phyloP scores from a whole-genome alignment of 495 filamentous ascomycete genomes.

The Xanthoparmelia taractica region DNA sequence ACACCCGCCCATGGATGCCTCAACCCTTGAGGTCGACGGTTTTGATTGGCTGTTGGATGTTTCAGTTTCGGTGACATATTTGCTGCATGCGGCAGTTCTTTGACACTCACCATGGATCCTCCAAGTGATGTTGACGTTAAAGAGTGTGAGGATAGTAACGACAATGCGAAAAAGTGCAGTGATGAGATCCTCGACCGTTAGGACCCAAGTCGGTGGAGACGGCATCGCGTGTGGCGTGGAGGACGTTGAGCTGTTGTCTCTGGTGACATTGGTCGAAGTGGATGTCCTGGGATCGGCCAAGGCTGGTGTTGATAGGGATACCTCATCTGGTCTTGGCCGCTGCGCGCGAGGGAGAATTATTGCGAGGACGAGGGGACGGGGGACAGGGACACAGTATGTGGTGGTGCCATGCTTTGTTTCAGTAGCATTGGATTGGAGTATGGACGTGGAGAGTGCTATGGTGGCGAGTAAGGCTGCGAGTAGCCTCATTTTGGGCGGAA shows the following conservation, averaged over 20 bases:
- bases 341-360: not conserved
- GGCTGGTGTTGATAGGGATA: not conserved
- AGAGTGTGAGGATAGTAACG: not conserved
- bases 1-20: not conserved
- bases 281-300: not conserved
- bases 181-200: not conserved
- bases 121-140: constrained; percentile 1
- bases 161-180: not conserved
- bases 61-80: not conserved
- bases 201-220: not conserved
- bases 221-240: not conserved
- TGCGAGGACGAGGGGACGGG: not conserved
- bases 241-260: not conserved
- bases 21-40: not conserved
- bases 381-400: not conserved
- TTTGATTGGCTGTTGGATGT: not conserved
- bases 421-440: not conserved
- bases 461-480: not conserved
- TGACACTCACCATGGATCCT: not conserved
- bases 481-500: not conserved
- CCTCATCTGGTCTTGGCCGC: not conserved
- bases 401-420: not conserved
- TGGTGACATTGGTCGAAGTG: not conserved
- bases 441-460: not conserved
- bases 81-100: not conserved